Evolutionary conservation across 371 early-diverging fungal genomes (phyloP).

Genomic region (Basidiobolus meristosporus): DNA sequence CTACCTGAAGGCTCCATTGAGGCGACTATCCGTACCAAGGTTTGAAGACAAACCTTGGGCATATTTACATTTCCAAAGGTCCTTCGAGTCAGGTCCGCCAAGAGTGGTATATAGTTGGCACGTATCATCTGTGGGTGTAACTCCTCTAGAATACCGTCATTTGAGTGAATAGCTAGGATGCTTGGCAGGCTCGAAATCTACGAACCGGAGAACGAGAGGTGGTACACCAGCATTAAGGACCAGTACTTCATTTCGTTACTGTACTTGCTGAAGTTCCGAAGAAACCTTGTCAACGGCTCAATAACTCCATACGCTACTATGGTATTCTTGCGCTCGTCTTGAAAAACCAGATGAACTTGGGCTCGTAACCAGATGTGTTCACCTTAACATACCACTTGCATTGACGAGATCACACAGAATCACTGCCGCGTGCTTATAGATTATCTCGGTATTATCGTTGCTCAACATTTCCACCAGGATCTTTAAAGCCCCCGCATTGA

Average conservation of each 20-base stretch:
- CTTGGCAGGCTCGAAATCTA: not conserved
- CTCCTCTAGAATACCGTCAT: constrained; percentile 15
- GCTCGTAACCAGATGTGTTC: constrained; percentile 7
- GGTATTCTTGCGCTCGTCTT: constrained; percentile 24
- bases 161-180: not conserved
- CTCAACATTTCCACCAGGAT: constrained; percentile 38
- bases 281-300: constrained; percentile 29
- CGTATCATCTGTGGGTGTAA: constrained; percentile 33
- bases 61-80: constrained; percentile 66
- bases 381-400: constrained; percentile 21
- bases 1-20: constrained; percentile 24
- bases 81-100: constrained; percentile 45
- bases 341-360: constrained; percentile 1
- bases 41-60: constrained; percentile 67
- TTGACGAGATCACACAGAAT: constrained; percentile 49
- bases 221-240: constrained; percentile 56
- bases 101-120: constrained; percentile 28
- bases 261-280: constrained; percentile 24
- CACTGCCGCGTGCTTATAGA: constrained; percentile 44
- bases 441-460: constrained; percentile 29
- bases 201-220: constrained; percentile 34
- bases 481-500: constrained; percentile 32
- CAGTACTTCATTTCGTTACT: constrained; percentile 66
- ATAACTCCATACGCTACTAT: constrained; percentile 39
- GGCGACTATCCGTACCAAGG: constrained; percentile 53